phyloP scores from a whole-genome alignment of 495 filamentous ascomycete species.

The Penicillium subrubescens region DNA sequence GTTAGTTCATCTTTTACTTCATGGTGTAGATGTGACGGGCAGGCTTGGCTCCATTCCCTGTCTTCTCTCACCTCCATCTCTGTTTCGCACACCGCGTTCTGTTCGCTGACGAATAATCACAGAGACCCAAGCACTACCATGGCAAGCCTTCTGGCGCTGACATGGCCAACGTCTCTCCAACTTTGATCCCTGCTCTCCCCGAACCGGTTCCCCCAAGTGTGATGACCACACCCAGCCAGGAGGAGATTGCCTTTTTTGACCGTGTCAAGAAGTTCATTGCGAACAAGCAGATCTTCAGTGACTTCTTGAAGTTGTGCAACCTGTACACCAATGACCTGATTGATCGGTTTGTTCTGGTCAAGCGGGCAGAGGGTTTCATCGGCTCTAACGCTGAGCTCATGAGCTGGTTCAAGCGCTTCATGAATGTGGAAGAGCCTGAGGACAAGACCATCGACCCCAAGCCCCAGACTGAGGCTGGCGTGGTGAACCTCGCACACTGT shows the following conservation, averaged over 20 bases:
- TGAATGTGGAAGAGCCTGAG: slow-evolving; percentile 65
- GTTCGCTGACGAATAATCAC: slow-evolving; percentile 16
- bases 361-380: slow-evolving; percentile 83
- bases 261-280: slow-evolving; percentile 93
- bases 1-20: slow-evolving; percentile 31
- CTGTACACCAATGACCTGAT: slow-evolving; percentile 90
- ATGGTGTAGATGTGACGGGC: neutral
- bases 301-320: slow-evolving; percentile 95
- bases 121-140: slow-evolving; percentile 66
- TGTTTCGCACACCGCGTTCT: neutral
- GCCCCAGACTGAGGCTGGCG: slow-evolving; percentile 68
- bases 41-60: neutral
- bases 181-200: slow-evolving; percentile 81
- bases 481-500: slow-evolving; percentile 89
- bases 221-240: slow-evolving; percentile 59
- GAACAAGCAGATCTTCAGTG: slow-evolving; percentile 87
- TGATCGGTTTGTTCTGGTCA: slow-evolving; percentile 74
- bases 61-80: slow-evolving; percentile 1
- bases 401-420: slow-evolving; percentile 79
- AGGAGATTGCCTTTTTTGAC: slow-evolving; percentile 93
- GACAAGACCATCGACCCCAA: slow-evolving; percentile 80
- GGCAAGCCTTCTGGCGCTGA: slow-evolving; percentile 66
- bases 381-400: slow-evolving; percentile 85
- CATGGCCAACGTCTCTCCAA: slow-evolving; percentile 76
- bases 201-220: slow-evolving; percentile 76